These are phyloP conservation scores for Metschnikowia similis DNA, from an alignment of 805 yeast genomes.

Conservation along the genomic window DNA sequence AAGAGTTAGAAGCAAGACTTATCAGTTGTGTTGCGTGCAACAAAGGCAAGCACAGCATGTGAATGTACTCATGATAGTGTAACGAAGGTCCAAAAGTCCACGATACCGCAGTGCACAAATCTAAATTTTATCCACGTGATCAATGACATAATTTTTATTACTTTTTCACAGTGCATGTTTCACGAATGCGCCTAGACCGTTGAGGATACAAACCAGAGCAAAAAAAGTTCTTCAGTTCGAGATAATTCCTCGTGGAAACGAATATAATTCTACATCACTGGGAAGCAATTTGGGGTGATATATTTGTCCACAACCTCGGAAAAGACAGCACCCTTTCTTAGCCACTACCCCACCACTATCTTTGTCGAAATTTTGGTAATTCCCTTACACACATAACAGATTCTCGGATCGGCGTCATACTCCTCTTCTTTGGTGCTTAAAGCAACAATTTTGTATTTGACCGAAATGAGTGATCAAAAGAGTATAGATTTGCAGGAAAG, in stretches of 20 bases:
- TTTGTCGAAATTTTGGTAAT: not conserved
- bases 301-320: not conserved
- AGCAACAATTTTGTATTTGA: not conserved
- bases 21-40: not conserved
- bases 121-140: not conserved
- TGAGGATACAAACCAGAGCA: slow-evolving; percentile 2
- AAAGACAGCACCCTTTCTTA: not conserved
- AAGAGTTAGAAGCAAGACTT: not conserved
- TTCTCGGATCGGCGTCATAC: not conserved
- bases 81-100: not conserved
- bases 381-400: not conserved
- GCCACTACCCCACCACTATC: not conserved
- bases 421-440: not conserved
- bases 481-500: slow-evolving; percentile 37
- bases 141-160: slow-evolving; percentile 4
- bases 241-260: not conserved
- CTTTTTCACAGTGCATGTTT: slow-evolving; percentile 2
- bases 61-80: not conserved
- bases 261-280: not conserved
- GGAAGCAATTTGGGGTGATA: not conserved
- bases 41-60: not conserved
- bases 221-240: not conserved
- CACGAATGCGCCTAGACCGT: slow-evolving; percentile 6
- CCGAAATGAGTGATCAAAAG: slow-evolving; percentile 11
- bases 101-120: not conserved